Base-by-base conservation (phyloP, 805 yeast genomes). In the Alloascoidea hylecoeti region DNA sequence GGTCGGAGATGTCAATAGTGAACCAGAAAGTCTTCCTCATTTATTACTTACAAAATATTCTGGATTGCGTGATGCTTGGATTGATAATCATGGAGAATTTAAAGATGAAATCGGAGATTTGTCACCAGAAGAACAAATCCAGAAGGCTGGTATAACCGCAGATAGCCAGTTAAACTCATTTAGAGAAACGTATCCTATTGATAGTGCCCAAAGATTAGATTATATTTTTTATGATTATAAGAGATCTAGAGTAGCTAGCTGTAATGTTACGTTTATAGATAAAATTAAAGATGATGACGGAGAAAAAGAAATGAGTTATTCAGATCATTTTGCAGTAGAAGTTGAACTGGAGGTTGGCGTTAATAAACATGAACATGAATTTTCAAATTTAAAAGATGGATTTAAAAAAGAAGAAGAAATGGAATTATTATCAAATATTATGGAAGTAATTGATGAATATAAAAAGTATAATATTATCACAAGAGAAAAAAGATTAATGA, bases 1-100 rank as follows among this genome's bases (percentile, higher is more conserved):
- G 38, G 96, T 88, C 19, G 98, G 98, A 2, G 98, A 92, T 57
- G 66, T 92, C 51, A 92, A 92, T 53, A 81, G 92, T 3, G 68
- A 76, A 44, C 96, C 97, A 0, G 92, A 82, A 0, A 78, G 94
- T 2, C 61, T 89, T 39, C 94, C 94, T 1, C 76, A 83, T 53
- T 69, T 70, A 42, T 68, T 92, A 30, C 66, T 89, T 43, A 78
- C 85, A 3, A 49, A 62, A 27, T 78, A 77, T 40, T 83, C 88
- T 0, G 74, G 75, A 0, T n/a, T 23, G 15, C 57, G 61, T 3
- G 97, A 89, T 49, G 78, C 92, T 18, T 89, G 97, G 97, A 79
- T 75, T 39, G 64, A 68, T 35, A 51, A 72, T 23, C 70, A 78
- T 46, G 84, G 80, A 4, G 53, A 52, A 17, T 64, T 61, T 33